Evolutionary conservation across 2,329 filamentous ascomycete species (phyloP).

Genomic region (Xylariaceae sp.): DNA sequence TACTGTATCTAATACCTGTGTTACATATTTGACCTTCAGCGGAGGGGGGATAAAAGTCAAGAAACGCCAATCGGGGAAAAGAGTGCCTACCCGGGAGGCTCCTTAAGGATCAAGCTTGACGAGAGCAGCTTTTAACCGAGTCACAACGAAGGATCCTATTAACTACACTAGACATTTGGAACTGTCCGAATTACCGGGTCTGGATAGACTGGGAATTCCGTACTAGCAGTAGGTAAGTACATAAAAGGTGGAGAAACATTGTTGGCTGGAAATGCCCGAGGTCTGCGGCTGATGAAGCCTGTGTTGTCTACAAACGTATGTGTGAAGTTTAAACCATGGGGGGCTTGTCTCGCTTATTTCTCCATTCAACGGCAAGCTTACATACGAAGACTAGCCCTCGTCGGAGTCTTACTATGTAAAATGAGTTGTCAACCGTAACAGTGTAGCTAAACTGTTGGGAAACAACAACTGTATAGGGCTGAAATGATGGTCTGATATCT

Average conservation of each 20-base stretch:
- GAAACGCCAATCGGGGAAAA: background rate
- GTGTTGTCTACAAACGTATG: background rate
- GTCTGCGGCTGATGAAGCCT: background rate
- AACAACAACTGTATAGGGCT: background rate
- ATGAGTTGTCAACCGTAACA: background rate
- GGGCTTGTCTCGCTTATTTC: background rate
- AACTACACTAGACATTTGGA: no score
- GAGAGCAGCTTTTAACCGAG: background rate
- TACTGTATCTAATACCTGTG: background rate
- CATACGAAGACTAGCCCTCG: background rate
- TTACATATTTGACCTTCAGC: no score
- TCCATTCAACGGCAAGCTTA: background rate
- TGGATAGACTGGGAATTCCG: no score
- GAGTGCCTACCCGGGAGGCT: background rate
- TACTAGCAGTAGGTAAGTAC: no score
- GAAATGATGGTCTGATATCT: background rate
- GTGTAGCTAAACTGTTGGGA: background rate
- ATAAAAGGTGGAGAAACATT: no score
- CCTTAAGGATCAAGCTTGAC: background rate
- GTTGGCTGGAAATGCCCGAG: no score
- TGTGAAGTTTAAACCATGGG: background rate
- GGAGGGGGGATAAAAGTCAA: background rate
- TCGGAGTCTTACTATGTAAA: background rate
- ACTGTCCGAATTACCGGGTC: no score
- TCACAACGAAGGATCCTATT: no score